Percentiles rank a stretch among this genome's conserved stretches.
Conservation (phyloP, 805 yeast species). For the Kodamaea restingae region DNA sequence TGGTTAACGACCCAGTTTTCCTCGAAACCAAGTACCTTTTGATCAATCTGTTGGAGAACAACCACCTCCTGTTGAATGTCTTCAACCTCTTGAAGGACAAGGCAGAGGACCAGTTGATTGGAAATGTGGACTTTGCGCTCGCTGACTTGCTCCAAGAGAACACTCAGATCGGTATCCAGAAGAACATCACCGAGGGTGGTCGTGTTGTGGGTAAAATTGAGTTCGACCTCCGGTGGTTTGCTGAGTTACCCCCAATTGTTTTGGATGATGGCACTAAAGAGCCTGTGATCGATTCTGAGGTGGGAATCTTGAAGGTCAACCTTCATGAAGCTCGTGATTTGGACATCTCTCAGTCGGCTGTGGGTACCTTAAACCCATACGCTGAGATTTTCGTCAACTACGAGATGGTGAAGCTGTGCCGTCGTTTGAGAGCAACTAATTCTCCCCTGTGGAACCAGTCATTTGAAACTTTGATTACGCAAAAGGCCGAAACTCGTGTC, state of each 20-base stretch:
- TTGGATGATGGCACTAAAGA: slow-evolving; percentile 49
- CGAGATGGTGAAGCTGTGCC: slow-evolving; percentile 50
- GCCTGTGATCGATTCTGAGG: slow-evolving; percentile 55
- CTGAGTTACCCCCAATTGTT: slow-evolving; percentile 40
- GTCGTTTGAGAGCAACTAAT: slow-evolving; percentile 62
- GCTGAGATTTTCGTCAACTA: slow-evolving; percentile 63
- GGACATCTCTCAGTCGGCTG: slow-evolving; percentile 47
- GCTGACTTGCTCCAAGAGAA: slow-evolving; percentile 57
- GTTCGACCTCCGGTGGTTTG: slow-evolving; percentile 53
- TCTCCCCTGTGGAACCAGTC: slow-evolving; percentile 71
- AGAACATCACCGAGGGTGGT: slow-evolving; percentile 46
- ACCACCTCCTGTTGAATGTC: slow-evolving; percentile 48
- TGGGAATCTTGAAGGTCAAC: slow-evolving; percentile 65
- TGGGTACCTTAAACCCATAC: slow-evolving; percentile 57
- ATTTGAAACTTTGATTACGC: slow-evolving; percentile 57
- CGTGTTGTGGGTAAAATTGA: slow-evolving; percentile 55
- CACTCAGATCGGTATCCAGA: slow-evolving; percentile 37
- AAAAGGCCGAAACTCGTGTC: slow-evolving; percentile 54
- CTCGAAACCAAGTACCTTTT: slow-evolving; percentile 62
- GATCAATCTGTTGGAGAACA: slow-evolving; percentile 53
- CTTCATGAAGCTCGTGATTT: slow-evolving; percentile 59
- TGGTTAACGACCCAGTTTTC: slow-evolving; percentile 57
- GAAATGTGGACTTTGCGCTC: slow-evolving; percentile 50
- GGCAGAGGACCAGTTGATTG: slow-evolving; percentile 50
- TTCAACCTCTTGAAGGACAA: slow-evolving; percentile 50